Percentiles rank a stretch among this genome's conserved stretches.
phyloP scores from a whole-genome alignment of 2,329 filamentous ascomycete genomes.

The Macrophomina pseudophaseolina region DNA sequence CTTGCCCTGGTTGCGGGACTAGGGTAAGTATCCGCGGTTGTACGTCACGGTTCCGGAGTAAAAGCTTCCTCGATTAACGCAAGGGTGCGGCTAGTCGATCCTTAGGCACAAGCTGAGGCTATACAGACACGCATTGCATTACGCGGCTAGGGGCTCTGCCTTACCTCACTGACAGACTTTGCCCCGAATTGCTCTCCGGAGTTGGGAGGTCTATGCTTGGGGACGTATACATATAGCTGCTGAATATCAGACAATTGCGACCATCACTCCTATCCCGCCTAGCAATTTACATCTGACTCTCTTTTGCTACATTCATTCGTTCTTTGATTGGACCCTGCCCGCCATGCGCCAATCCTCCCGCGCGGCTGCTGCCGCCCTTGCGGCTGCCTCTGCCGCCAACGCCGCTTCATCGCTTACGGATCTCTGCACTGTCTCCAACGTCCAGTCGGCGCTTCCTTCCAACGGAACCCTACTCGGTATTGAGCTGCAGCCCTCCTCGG shows the following conservation, averaged over 20 bases:
- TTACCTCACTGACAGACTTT: background rate
- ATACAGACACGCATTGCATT: conserved; percentile 9
- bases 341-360: conserved; percentile 28
- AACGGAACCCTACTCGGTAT: conserved; percentile 51
- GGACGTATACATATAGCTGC: background rate
- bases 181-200: background rate
- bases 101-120: background rate
- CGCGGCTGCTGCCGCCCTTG: conserved; percentile 22
- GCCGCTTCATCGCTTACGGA: conserved; percentile 41
- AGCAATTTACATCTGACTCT: background rate
- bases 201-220: background rate
- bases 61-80: background rate
- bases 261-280: background rate
- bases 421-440: conserved; percentile 51
- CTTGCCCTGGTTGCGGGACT: background rate
- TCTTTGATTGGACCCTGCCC: background rate
- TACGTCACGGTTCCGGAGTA: background rate
- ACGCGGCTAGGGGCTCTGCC: background rate
- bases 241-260: background rate
- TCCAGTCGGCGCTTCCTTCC: conserved; percentile 49
- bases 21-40: background rate
- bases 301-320: background rate
- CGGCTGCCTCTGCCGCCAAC: conserved; percentile 24
- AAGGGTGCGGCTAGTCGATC: background rate
- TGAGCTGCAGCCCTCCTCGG: conserved; percentile 47